phyloP scores from a whole-genome alignment of 495 filamentous ascomycete species.

The Annulohypoxylon stygium region DNA sequence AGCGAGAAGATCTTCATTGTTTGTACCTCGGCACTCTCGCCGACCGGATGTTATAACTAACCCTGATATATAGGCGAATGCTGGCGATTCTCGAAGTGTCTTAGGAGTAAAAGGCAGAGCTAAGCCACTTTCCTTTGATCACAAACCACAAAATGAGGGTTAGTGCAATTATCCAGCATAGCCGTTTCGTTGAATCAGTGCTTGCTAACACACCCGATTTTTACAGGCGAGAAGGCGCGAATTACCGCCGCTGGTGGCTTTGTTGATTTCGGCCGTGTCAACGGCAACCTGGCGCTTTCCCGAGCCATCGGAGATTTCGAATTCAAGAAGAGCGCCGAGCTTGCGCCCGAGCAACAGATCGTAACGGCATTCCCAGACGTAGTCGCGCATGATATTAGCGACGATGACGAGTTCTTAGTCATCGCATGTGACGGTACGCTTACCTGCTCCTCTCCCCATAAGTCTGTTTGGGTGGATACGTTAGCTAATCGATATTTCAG shows the following conservation, averaged over 20 bases:
- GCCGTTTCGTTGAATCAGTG: background rate
- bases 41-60: constrained; percentile 38
- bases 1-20: constrained; percentile 96
- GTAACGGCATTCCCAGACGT: constrained; percentile 98
- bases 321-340: constrained; percentile 98
- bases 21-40: constrained; percentile 36
- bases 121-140: constrained; percentile 96
- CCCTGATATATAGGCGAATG: constrained; percentile 77
- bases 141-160: constrained; percentile 99
- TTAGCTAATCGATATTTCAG: constrained; percentile 63
- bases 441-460: background rate
- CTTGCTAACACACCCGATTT: constrained; percentile 31
- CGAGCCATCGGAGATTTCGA: constrained; percentile 99
- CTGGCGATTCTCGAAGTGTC: constrained; percentile 94
- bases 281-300: constrained; percentile 97
- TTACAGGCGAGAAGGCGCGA: constrained; percentile 90
- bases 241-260: constrained; percentile 97
- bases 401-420: constrained; percentile 97
- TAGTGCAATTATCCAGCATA: constrained; percentile 26
- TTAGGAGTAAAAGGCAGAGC: constrained; percentile 95
- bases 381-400: constrained; percentile 84
- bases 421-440: constrained; percentile 92
- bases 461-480: constrained; percentile 15
- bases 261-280: constrained; percentile 98
- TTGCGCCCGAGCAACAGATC: constrained; percentile 96